Percentiles rank a stretch among this genome's conserved stretches.
These are phyloP conservation scores for Fusarium sp. DNA, from an alignment of 2,329 filamentous ascomycete genomes.

Conservation along the genomic window DNA sequence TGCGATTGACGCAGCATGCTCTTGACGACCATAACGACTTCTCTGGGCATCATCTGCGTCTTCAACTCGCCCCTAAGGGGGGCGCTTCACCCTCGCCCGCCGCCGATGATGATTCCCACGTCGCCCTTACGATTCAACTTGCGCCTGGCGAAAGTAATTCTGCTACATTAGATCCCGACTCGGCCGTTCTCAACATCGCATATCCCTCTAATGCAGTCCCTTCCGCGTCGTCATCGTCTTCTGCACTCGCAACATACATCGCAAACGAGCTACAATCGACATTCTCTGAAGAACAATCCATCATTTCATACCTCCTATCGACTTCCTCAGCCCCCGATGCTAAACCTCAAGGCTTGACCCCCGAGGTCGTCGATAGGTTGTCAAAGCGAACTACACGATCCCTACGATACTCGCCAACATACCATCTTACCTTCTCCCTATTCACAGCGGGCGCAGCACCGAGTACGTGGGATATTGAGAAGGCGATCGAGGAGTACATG, in stretches of 20 bases:
- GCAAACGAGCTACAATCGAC: constrained; percentile 79
- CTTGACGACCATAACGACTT: constrained; percentile 90
- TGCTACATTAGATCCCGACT: constrained; percentile 74
- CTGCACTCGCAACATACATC: constrained; percentile 78
- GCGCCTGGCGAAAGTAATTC: constrained; percentile 69
- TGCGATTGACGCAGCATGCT: constrained; percentile 84
- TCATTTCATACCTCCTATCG: constrained; percentile 79
- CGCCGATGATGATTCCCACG: constrained; percentile 55
- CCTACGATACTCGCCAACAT: constrained; percentile 91
- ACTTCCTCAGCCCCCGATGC: constrained; percentile 59
- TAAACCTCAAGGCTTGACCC: constrained; percentile 57
- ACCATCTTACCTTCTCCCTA: constrained; percentile 94
- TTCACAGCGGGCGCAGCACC: constrained; percentile 84
- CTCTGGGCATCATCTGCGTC: constrained; percentile 80
- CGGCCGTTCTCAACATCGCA: constrained; percentile 77
- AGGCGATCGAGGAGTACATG: constrained; percentile 83
- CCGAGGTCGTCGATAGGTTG: constrained; percentile 64
- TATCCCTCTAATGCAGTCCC: constrained; percentile 78
- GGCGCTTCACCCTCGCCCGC: constrained; percentile 22
- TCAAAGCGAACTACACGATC: constrained; percentile 82
- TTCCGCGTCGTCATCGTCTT: constrained; percentile 74
- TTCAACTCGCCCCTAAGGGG: constrained; percentile 48
- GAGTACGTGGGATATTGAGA: constrained; percentile 90
- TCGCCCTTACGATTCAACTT: constrained; percentile 77
- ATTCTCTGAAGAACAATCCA: constrained; percentile 89